Evolutionary conservation across 2,329 filamentous ascomycete genomes (phyloP).

Genomic region (Arachnopeziza araneosa): DNA sequence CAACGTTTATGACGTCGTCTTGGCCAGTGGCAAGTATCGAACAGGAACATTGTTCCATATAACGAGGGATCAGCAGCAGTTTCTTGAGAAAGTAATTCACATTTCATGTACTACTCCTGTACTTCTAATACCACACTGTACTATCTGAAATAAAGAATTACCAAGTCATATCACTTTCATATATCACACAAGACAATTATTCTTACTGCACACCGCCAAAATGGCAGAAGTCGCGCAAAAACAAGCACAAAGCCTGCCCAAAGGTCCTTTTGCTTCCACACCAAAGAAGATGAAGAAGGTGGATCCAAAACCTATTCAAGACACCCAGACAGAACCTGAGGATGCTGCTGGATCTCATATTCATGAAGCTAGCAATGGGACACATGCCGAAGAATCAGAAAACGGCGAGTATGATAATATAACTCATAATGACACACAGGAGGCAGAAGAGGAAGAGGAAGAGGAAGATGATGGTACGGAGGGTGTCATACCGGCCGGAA

Average conservation of each 20-base stretch:
- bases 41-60: not conserved
- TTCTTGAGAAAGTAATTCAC: not conserved
- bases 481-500: slow-evolving; percentile 18
- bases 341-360: not conserved
- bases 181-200: not conserved
- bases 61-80: not conserved
- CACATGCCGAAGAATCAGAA: not conserved
- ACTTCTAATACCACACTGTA: not conserved
- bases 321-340: not conserved
- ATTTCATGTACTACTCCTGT: not conserved
- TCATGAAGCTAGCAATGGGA: slow-evolving; percentile 2
- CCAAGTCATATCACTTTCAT: slow-evolving; percentile 1
- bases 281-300: slow-evolving; percentile 4
- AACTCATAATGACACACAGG: slow-evolving; percentile 6
- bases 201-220: slow-evolving; percentile 9
- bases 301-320: not conserved
- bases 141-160: not conserved
- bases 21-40: not conserved
- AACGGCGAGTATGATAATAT: not conserved
- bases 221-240: slow-evolving; percentile 16
- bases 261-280: slow-evolving; percentile 8
- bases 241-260: slow-evolving; percentile 9
- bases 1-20: not conserved
- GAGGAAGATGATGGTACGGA: slow-evolving; percentile 7
- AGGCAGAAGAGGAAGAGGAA: slow-evolving; percentile 8